Evolutionary conservation across 1,139 yeast species (phyloP).

Genomic region (Saccharomyces hybrid): DNA sequence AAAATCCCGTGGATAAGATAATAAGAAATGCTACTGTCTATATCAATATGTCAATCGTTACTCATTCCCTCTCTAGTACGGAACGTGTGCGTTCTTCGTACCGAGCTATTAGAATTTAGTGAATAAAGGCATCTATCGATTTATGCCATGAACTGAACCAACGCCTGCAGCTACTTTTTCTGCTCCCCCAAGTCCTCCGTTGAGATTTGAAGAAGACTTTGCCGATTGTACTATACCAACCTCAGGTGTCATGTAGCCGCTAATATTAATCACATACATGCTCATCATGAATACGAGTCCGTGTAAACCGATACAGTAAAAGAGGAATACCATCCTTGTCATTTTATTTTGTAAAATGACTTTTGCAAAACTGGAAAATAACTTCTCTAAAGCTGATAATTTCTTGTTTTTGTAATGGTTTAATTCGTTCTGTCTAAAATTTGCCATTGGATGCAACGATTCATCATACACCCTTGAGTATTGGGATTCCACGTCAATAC

Average conservation of each 20-base stretch:
- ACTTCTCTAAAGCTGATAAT: conserved; percentile 69
- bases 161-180: neutral
- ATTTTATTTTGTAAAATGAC: conserved; percentile 65
- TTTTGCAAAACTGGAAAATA: conserved; percentile 68
- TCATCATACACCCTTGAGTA: conserved; percentile 65
- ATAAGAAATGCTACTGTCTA: neutral
- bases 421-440: conserved; percentile 69
- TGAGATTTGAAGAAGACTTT: neutral
- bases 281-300: conserved; percentile 61
- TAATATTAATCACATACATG: conserved; percentile 46
- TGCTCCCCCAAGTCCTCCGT: neutral
- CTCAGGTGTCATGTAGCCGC: conserved; percentile 42
- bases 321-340: conserved; percentile 64
- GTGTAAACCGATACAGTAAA: conserved; percentile 72
- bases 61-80: neutral
- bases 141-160: neutral
- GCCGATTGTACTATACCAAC: conserved; percentile 31
- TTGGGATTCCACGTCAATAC: conserved; percentile 45
- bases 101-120: neutral
- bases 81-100: neutral
- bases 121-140: neutral
- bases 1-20: neutral
- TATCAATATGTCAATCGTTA: neutral
- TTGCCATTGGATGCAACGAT: conserved; percentile 75
- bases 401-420: conserved; percentile 60